Evolutionary conservation across 2,329 filamentous ascomycete species (phyloP).

Genomic region (Cylindrodendrum hubeiense): DNA sequence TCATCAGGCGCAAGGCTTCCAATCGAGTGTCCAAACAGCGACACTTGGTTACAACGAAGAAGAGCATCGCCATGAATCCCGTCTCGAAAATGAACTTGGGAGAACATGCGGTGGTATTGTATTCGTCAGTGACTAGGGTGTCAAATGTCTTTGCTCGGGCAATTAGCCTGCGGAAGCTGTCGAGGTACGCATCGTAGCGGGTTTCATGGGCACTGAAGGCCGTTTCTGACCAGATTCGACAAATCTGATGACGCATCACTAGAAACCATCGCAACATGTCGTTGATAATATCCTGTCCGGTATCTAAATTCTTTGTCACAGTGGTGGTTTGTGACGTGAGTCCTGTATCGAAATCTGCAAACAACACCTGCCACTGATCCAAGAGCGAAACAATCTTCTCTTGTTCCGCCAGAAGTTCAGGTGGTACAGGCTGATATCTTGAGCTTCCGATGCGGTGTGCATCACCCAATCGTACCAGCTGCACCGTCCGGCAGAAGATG

Average conservation of each 20-base stretch:
- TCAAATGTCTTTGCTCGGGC: not conserved
- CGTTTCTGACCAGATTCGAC: conserved; percentile 20
- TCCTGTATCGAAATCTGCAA: not conserved
- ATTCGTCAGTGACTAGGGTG: not conserved
- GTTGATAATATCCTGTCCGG: not conserved
- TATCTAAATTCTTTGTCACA: not conserved
- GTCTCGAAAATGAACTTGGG: conserved; percentile 15
- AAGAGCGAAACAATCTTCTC: not conserved
- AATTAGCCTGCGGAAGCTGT: not conserved
- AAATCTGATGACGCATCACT: conserved; percentile 2
- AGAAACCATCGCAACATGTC: conserved; percentile 11
- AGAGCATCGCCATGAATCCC: conserved; percentile 6
- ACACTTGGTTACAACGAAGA: not conserved
- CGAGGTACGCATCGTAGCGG: conserved; percentile 16
- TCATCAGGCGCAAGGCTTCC: not conserved
- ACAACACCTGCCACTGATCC: not conserved
- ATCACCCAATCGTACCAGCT: not conserved
- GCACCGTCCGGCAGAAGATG: conserved; percentile 19
- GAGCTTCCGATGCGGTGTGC: not conserved
- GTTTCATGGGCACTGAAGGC: conserved; percentile 15
- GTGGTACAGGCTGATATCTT: not conserved
- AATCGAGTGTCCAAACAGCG: conserved; percentile 2
- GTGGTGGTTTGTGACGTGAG: not conserved
- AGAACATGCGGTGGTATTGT: not conserved
- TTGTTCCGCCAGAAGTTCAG: not conserved